Conservation (phyloP, 2,329 filamentous ascomycete species). For the Penicillium brevicompactum region DNA sequence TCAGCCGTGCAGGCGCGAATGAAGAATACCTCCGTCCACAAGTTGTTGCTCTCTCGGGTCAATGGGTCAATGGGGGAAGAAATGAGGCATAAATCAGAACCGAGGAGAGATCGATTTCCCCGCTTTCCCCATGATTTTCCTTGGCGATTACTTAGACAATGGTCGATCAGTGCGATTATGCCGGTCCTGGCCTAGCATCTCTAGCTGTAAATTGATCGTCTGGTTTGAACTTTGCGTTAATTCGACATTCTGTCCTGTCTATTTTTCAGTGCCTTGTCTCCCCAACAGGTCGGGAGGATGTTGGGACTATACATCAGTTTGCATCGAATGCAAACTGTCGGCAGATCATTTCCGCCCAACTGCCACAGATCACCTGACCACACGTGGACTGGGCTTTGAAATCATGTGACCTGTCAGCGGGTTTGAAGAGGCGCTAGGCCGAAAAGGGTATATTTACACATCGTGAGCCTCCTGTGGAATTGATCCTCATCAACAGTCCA, state of each 20-base stretch:
- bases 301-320: no score
- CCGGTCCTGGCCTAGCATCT: background rate
- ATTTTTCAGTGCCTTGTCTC: no score
- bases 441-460: no score
- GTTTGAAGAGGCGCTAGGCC: no score
- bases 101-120: conserved; percentile 13
- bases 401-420: no score
- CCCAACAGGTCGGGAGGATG: no score
- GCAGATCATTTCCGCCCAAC: no score
- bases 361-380: no score
- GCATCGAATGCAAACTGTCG: no score
- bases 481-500: no score
- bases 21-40: background rate
- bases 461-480: no score
- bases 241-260: background rate
- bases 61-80: conserved; percentile 1
- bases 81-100: background rate
- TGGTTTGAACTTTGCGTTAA: background rate
- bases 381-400: no score
- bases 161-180: background rate
- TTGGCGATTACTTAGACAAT: background rate
- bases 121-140: conserved; percentile 17
- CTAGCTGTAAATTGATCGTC: background rate
- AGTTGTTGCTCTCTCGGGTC: background rate
- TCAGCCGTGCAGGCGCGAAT: conserved; percentile 36